A percentile compares a stretch with the other conserved stretches of the same genome.
Evolutionary conservation across 140 eudicot species (phyloP).

Genomic region (Cichorium intybus): DNA sequence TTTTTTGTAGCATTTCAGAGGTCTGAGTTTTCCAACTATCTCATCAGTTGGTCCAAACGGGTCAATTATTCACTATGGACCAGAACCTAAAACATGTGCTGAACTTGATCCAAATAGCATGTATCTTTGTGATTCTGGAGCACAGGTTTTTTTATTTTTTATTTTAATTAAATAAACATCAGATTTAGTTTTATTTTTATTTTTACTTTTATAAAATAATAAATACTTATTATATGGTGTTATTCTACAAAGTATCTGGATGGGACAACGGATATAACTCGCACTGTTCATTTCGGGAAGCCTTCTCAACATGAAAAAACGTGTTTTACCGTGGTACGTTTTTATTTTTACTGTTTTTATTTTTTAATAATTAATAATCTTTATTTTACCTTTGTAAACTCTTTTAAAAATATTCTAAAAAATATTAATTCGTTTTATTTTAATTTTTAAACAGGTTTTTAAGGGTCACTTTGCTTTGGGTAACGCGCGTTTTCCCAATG

Average conservation of each 20-base stretch:
- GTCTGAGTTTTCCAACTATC: constrained; percentile 94
- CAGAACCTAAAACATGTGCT: constrained; percentile 78
- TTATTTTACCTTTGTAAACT: not conserved
- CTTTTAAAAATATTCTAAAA: not conserved
- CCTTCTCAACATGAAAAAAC: constrained; percentile 93
- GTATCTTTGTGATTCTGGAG: constrained; percentile 95
- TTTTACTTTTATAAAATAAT: not conserved
- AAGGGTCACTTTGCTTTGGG: constrained; percentile 96
- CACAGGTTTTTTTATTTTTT: constrained; percentile 56
- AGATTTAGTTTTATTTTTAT: not conserved
- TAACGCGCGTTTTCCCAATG: constrained; percentile 90
- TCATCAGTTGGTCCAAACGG: constrained; percentile 98
- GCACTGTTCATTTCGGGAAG: constrained; percentile 93
- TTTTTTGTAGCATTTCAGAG: constrained; percentile 75
- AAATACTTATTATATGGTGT: constrained; percentile 1
- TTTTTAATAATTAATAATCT: not conserved
- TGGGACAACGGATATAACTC: constrained; percentile 97
- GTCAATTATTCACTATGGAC: constrained; percentile 84
- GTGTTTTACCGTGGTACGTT: constrained; percentile 86
- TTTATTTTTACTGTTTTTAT: not conserved
- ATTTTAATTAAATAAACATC: not conserved
- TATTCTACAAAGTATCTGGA: constrained; percentile 66
- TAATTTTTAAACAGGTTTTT: constrained; percentile 54
- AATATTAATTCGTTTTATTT: constrained; percentile 7
- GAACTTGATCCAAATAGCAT: constrained; percentile 89